These are phyloP conservation scores for Cutaneotrichosporon dermatis DNA, from an alignment of 1,284 basidiomycete genomes.

Conservation along the genomic window DNA sequence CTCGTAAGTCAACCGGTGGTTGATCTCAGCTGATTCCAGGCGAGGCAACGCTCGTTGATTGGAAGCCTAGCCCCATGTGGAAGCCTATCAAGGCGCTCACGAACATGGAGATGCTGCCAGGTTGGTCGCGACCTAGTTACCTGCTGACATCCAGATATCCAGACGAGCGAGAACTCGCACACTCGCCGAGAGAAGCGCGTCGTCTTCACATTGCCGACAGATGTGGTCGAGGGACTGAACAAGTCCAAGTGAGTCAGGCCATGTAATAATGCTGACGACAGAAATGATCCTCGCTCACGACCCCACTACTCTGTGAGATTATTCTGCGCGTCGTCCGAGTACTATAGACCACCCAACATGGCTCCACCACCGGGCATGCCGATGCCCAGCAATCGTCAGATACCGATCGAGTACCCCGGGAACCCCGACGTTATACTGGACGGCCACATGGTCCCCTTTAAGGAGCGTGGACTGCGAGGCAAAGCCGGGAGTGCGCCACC, in stretches of 20 bases:
- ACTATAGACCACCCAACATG: constrained; percentile 56
- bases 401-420: constrained; percentile 82
- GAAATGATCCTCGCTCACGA: constrained; percentile 23
- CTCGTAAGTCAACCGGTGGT: neutral
- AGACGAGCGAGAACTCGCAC: constrained; percentile 28
- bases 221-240: constrained; percentile 38
- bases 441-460: constrained; percentile 63
- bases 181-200: constrained; percentile 29
- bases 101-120: constrained; percentile 37
- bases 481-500: constrained; percentile 94
- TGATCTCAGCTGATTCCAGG: neutral
- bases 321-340: constrained; percentile 87
- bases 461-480: constrained; percentile 88
- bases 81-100: constrained; percentile 44
- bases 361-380: constrained; percentile 41
- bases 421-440: constrained; percentile 89
- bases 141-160: constrained; percentile 29
- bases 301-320: constrained; percentile 58
- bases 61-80: constrained; percentile 48
- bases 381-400: constrained; percentile 25
- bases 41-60: constrained; percentile 29
- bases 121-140: constrained; percentile 13
- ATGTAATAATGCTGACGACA: constrained; percentile 8
- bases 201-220: constrained; percentile 30
- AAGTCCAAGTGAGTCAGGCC: constrained; percentile 25